These are phyloP conservation scores for Fusarium tupiense DNA, from an alignment of 2,329 filamentous ascomycete genomes.

Conservation along the genomic window DNA sequence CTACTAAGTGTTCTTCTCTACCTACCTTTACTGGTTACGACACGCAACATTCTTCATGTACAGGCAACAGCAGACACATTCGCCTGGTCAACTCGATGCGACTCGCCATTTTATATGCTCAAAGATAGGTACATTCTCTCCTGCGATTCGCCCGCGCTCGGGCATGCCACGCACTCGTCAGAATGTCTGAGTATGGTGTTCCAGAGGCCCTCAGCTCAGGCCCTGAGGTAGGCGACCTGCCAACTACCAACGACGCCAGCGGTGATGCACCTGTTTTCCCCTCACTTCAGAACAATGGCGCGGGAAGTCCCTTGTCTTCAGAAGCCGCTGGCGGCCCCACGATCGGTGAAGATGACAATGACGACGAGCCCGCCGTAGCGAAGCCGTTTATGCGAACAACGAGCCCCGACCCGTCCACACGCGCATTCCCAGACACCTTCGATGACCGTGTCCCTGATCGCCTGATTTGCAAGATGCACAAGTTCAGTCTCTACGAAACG, in stretches of 20 bases:
- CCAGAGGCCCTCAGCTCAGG: constrained; percentile 37
- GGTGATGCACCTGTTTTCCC: constrained; percentile 47
- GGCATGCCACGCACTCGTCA: constrained; percentile 19
- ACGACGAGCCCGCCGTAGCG: constrained; percentile 67
- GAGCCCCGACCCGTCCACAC: constrained; percentile 58
- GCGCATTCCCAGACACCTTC: constrained; percentile 44
- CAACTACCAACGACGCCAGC: constrained; percentile 25
- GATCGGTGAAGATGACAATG: constrained; percentile 60
- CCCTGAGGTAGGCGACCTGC: constrained; percentile 24
- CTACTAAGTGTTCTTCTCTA: neutral
- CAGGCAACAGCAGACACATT: neutral
- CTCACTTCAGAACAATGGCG: constrained; percentile 50
- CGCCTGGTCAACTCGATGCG: neutral
- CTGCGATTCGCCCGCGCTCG: neutral
- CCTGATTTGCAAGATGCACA: constrained; percentile 80
- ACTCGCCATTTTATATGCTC: neutral
- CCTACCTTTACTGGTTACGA: too few relatives aligned
- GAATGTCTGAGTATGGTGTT: constrained; percentile 41
- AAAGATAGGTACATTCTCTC: neutral
- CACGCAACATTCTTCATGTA: neutral
- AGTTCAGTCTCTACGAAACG: constrained; percentile 97
- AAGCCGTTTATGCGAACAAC: constrained; percentile 66
- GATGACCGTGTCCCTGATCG: constrained; percentile 50
- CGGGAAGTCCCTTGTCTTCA: constrained; percentile 41
- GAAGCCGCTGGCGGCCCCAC: constrained; percentile 39